Conservation (phyloP, 768 basidiomycete genomes). For the Rhodocollybia butyracea region DNA sequence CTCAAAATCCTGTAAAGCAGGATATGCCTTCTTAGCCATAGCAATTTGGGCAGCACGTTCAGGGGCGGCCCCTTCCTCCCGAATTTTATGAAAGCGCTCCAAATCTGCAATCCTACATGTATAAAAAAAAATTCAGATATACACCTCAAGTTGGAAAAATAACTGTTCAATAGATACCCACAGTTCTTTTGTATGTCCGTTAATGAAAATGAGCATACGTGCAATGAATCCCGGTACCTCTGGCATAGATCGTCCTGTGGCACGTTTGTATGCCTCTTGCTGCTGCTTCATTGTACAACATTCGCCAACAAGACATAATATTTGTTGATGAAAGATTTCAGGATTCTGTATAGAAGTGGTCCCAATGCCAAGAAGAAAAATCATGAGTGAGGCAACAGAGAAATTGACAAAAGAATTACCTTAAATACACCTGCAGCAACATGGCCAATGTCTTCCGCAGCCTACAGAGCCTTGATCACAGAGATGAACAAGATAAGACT, state of each 20-base stretch:
- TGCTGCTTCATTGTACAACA: no score
- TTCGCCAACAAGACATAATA: no score
- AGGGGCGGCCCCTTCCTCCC: not conserved
- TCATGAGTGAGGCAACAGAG: no score
- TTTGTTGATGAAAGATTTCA: no score
- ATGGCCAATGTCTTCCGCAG: constrained; percentile 30
- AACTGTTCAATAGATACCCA: not conserved
- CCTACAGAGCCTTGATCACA: constrained; percentile 19
- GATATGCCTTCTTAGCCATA: not conserved
- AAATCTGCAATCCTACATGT: not conserved
- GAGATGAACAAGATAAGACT: not conserved
- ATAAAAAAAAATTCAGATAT: not conserved
- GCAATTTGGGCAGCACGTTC: not conserved
- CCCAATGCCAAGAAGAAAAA: not conserved
- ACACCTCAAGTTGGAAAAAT: not conserved
- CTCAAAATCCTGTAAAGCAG: no score
- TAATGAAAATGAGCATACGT: constrained; percentile 9
- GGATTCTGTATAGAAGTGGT: not conserved
- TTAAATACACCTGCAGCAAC: constrained; percentile 32
- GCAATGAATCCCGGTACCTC: no score
- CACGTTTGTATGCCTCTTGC: no score
- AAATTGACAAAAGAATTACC: constrained; percentile 30
- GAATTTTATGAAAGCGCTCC: not conserved
- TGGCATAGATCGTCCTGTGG: no score
- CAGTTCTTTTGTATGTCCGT: constrained; percentile 8